phyloP scores from a whole-genome alignment of 768 basidiomycete genomes.

The Coprinopsis cinerea region DNA sequence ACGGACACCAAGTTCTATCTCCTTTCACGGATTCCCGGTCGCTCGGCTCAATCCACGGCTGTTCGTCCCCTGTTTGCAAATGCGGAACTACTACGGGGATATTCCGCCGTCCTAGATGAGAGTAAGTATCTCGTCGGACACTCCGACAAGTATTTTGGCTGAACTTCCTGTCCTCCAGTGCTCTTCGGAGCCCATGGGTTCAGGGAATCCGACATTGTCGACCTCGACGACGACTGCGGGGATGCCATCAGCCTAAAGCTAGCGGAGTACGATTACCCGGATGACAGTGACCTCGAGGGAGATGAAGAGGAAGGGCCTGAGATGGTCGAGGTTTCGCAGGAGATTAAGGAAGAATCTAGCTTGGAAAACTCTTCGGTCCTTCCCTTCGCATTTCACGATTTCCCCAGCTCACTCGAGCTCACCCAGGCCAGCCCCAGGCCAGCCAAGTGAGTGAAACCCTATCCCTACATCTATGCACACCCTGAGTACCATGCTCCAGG shows the following conservation, averaged over 20 bases:
- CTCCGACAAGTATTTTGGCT: neutral
- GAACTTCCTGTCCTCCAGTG: neutral
- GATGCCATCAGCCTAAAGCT: conserved; percentile 1
- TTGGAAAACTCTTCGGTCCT: neutral
- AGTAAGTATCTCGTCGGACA: conserved; percentile 1
- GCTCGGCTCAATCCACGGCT: neutral
- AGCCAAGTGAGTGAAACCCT: too few relatives aligned
- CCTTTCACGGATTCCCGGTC: conserved; percentile 3
- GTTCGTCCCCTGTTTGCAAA: conserved; percentile 6
- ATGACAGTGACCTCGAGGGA: conserved; percentile 12
- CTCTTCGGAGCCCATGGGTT: conserved; percentile 1
- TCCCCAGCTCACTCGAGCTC: neutral
- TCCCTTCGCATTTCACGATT: neutral
- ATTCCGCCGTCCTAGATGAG: neutral
- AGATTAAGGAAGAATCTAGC: neutral
- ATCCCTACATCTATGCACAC: too few relatives aligned
- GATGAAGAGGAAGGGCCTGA: neutral
- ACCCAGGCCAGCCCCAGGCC: too few relatives aligned
- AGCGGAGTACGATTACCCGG: conserved; percentile 8
- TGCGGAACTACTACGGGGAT: neutral
- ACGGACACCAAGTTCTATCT: conserved; percentile 12
- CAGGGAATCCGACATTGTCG: conserved; percentile 2
- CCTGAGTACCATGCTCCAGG: too few relatives aligned
- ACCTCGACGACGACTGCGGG: neutral
- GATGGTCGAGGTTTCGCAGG: neutral